Evolutionary conservation across 495 filamentous ascomycete species (phyloP), one percentile per base, ranked within the genome.

Genomic region (Aspergillus ellipticus): DNA sequence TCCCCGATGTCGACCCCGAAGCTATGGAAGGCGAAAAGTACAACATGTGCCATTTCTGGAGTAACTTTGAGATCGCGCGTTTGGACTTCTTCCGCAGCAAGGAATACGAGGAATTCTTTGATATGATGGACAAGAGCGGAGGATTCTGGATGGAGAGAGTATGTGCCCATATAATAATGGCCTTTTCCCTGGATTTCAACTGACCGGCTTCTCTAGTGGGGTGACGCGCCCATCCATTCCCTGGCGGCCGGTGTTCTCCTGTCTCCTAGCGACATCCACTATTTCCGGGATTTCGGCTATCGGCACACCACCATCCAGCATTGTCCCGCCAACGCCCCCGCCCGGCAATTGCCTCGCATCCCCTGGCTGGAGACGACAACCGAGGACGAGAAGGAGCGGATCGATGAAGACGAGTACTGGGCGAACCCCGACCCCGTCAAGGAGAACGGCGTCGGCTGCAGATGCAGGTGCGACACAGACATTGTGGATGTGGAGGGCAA

Each of bases 41-140:
- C 77, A 99, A 99, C 78, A 99, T 99, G 94, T 99, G 94, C 74
- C 94, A 99, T 79, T 99, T 97, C 80, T 99, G 94, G 94, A 96
- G 90, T 78, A 99, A 99, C 69, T 99, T 99, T 55, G 94, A 99
- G 74, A 99, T 99, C 74, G 94, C 94, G 17, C 84, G 86, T 51
- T 79, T 99, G 51, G 87, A 89, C 76, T 99, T 90, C 80, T 97
- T 97, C 82, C 84, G 94, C 61, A 96, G 91, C 76, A 90, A 96
- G 72, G 86, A 87, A 62, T 99, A 99, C 69, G 89, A 95, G 68
- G 94, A 97, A 46, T 97, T 99, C 76, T 99, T 99, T 77, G 81
- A 97, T 63, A 96, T 96, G 89, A 96, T 99, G 94, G 94, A 99
- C 66, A 85, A 86, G 53, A 96, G 91, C 68, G 94, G 94, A 54